A percentile compares a stretch with the other conserved stretches of the same genome.
These are phyloP conservation scores for Priceomyces castillae DNA, from an alignment of 805 yeast genomes.

Conservation along the genomic window DNA sequence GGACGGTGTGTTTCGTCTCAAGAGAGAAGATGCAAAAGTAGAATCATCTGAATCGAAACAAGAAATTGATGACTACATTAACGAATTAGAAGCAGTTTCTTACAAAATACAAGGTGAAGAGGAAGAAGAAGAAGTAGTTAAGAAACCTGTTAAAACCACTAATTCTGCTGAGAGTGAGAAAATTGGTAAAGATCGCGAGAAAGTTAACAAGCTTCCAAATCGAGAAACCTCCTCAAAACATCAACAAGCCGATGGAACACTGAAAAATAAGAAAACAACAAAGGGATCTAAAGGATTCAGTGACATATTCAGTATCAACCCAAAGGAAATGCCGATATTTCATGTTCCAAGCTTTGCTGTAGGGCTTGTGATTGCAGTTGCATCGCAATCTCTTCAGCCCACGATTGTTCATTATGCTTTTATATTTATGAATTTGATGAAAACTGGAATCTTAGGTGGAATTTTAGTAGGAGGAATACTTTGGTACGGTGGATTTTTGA, in stretches of 20 bases:
- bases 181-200: not conserved
- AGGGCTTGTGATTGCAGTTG: slow-evolving; percentile 25
- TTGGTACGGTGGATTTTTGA: slow-evolving; percentile 32
- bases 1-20: slow-evolving; percentile 38
- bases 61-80: slow-evolving; percentile 24
- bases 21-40: slow-evolving; percentile 16
- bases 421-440: slow-evolving; percentile 17
- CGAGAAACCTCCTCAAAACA: slow-evolving; percentile 2
- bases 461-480: slow-evolving; percentile 19
- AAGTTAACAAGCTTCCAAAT: slow-evolving; percentile 2
- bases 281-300: not conserved
- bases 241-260: not conserved
- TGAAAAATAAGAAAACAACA: not conserved
- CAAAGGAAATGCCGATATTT: slow-evolving; percentile 11
- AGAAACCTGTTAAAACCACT: not conserved
- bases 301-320: not conserved
- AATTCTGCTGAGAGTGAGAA: not conserved
- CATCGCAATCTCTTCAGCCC: slow-evolving; percentile 21
- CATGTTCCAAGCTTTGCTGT: slow-evolving; percentile 27
- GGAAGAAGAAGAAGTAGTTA: not conserved
- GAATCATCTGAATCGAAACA: slow-evolving; percentile 13
- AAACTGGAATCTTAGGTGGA: slow-evolving; percentile 24
- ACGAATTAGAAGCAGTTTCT: slow-evolving; percentile 32
- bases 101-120: slow-evolving; percentile 18
- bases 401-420: slow-evolving; percentile 18